Percentiles rank a stretch among this genome's conserved stretches.
These are phyloP conservation scores for Microdochium paspali DNA, from an alignment of 2,329 filamentous ascomycete genomes.

Conservation along the genomic window DNA sequence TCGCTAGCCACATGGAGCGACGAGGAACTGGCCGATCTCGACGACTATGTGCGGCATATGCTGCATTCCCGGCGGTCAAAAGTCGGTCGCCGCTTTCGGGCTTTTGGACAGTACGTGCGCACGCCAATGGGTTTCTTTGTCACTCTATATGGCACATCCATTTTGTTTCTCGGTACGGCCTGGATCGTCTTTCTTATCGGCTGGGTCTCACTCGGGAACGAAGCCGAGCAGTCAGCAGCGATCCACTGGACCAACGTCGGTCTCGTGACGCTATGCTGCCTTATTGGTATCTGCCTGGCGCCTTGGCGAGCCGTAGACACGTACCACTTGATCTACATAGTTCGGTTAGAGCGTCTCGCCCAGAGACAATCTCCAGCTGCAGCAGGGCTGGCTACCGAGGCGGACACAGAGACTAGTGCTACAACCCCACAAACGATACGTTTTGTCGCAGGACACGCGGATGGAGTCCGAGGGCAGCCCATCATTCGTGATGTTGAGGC, in stretches of 20 bases:
- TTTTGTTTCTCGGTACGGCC: slow-evolving; percentile 74
- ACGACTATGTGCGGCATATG: slow-evolving; percentile 83
- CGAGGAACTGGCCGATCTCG: slow-evolving; percentile 65
- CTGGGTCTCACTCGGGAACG: slow-evolving; percentile 71
- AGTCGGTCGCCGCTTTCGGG: slow-evolving; percentile 71
- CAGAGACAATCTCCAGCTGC: slow-evolving; percentile 51
- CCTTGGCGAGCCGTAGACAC: slow-evolving; percentile 75
- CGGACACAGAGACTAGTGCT: slow-evolving; percentile 58
- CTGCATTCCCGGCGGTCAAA: slow-evolving; percentile 73
- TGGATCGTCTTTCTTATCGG: slow-evolving; percentile 90
- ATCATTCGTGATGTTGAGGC: slow-evolving; percentile 28
- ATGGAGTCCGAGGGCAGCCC: neutral
- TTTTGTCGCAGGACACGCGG: slow-evolving; percentile 21
- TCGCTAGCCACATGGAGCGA: slow-evolving; percentile 65
- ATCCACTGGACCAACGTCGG: slow-evolving; percentile 64
- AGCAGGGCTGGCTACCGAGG: slow-evolving; percentile 49
- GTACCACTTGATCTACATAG: slow-evolving; percentile 79
- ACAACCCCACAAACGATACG: slow-evolving; percentile 43
- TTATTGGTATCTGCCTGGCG: slow-evolving; percentile 61
- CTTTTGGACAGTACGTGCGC: slow-evolving; percentile 70
- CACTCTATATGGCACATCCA: slow-evolving; percentile 72
- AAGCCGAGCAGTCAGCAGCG: slow-evolving; percentile 54
- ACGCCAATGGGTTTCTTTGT: slow-evolving; percentile 75
- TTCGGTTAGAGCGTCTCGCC: slow-evolving; percentile 51
- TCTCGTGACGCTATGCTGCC: slow-evolving; percentile 59